phyloP scores from a whole-genome alignment of 805 yeast species.

The Yarrowia yakushimensis region DNA sequence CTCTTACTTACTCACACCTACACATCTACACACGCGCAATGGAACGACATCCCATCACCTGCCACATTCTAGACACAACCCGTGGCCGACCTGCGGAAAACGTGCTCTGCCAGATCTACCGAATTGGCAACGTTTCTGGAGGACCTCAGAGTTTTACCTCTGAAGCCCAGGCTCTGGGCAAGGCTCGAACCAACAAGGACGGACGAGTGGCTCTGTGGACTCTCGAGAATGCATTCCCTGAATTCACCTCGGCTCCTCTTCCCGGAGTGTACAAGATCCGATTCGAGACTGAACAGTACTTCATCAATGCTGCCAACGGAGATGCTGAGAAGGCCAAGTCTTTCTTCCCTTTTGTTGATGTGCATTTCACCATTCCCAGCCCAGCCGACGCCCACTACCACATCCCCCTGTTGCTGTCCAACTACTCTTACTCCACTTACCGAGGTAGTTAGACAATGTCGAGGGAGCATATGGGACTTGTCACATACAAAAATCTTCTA shows the following conservation, averaged over 20 bases:
- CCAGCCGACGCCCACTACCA: slow-evolving; percentile 83
- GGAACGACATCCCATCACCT: slow-evolving; percentile 62
- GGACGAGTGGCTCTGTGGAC: slow-evolving; percentile 77
- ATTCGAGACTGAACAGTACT: slow-evolving; percentile 71
- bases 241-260: slow-evolving; percentile 42
- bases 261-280: slow-evolving; percentile 73
- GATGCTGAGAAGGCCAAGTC: slow-evolving; percentile 32
- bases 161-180: slow-evolving; percentile 51
- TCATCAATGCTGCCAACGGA: slow-evolving; percentile 36
- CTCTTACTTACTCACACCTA: not conserved
- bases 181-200: slow-evolving; percentile 68
- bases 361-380: slow-evolving; percentile 60
- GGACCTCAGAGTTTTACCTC: slow-evolving; percentile 30
- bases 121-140: slow-evolving; percentile 29
- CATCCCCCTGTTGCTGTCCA: slow-evolving; percentile 78
- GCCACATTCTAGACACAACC: slow-evolving; percentile 85
- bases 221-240: slow-evolving; percentile 27
- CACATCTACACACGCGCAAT: slow-evolving; percentile 25
- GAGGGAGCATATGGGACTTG: too few species aligned
- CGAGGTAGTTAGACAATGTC: slow-evolving; percentile 58
- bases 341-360: slow-evolving; percentile 86
- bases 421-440: slow-evolving; percentile 86
- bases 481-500: not conserved
- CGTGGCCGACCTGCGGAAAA: slow-evolving; percentile 74
- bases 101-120: slow-evolving; percentile 57